phyloP scores from a whole-genome alignment of 148 eudicot species.

The Selenicereus undatus region DNA sequence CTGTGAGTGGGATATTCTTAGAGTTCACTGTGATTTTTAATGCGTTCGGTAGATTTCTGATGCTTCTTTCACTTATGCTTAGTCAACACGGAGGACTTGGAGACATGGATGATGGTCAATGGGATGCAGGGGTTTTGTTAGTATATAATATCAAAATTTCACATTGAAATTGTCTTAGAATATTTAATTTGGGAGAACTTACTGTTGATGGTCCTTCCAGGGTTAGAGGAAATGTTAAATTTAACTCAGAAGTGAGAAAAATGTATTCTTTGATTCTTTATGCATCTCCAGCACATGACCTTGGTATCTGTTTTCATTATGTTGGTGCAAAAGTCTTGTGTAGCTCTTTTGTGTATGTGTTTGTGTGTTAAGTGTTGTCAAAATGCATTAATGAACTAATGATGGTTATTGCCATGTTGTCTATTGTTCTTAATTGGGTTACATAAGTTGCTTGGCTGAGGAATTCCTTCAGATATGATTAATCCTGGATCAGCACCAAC shows the following conservation, averaged over 20 bases:
- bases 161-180: neutral
- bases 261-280: neutral
- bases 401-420: slow-evolving; percentile 10
- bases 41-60: neutral
- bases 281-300: neutral
- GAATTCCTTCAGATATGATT: slow-evolving; percentile 21
- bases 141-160: neutral
- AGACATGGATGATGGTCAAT: neutral
- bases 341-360: neutral
- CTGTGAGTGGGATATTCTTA: neutral
- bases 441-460: slow-evolving; percentile 41
- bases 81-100: neutral
- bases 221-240: neutral
- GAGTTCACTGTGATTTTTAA: neutral
- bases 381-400: neutral
- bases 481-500: slow-evolving; percentile 40
- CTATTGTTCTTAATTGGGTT: slow-evolving; percentile 49
- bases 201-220: neutral
- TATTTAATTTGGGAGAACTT: neutral
- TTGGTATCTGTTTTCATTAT: neutral
- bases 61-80: neutral
- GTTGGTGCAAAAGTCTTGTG: neutral
- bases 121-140: neutral
- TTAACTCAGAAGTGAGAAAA: neutral
- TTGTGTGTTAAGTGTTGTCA: neutral